Evolutionary conservation across 257 asterid species (phyloP), one percentile per base, ranked within the genome.

Genomic region (Primulina huaijiensis): DNA sequence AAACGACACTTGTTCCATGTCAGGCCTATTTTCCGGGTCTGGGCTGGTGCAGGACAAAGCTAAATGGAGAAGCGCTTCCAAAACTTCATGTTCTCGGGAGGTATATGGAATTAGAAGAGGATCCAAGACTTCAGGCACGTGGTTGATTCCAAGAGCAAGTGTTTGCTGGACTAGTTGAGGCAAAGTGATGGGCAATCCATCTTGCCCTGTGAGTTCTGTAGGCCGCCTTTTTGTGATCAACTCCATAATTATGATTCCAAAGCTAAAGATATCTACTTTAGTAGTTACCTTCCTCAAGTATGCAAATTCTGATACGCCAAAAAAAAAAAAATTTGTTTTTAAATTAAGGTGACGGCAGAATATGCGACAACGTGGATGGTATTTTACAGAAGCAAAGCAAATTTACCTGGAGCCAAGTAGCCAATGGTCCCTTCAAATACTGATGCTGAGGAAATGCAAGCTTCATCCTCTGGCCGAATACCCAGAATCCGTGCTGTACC

Each of bases 341-440:
- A 25, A 3, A 30, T 27, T 27, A 34, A 16, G 50, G 25, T 31
- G 16, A 62, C 62, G 43, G 20, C 14, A 23, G 3, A 29, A 70
- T 23, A 30, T 40, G 50, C 23, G 20, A 16, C 25, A 34, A 3
- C 46, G 0, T 23, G 7, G 37, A 35, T 35, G 25, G 10, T 30
- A 35, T 25, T 29, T 65, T 19, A 16, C 16, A 43, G 31, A 31
- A 60, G 9, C 30, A 50, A 27, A 3, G 52, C 1, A 65, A 21
- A 8, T 7, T 2, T 76, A 87, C 98, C 96, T 79, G 98, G 96
- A 60, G 96, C 96, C 68, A 88, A 75, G 92, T 92, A 92, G 68
- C 98, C 98, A 62, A 92, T 92, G 11, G 96, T 92, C 73, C 98
- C 96, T 88, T 88, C 80, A 73, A 92, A 88, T 8, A 88, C 85